Base-by-base conservation (phyloP, 371 early-diverging fungal genomes). In the Mucor saturninus region DNA sequence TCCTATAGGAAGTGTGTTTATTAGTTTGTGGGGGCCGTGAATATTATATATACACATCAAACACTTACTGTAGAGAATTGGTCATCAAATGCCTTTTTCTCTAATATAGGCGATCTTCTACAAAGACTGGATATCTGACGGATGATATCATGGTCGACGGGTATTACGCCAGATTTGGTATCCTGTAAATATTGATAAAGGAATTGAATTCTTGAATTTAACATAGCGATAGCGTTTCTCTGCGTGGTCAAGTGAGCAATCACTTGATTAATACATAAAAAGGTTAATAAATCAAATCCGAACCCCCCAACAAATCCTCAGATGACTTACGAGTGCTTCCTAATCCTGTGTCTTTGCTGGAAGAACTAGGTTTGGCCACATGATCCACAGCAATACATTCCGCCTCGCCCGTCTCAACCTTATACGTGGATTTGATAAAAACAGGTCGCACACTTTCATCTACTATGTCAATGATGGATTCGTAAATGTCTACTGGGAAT, bases 301-400 rank as follows among this genome's bases (percentile, higher is more conserved):
- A n/a, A 43, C 15, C 21, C 21, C 21, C 21, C 21, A 21, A 43
- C 15, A 43, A 43, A 40, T 40, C 11, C 15, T 1, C 3, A 38
- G 21, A 35, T 31, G 21, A 64, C 74, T 79, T 77, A 84, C 89
- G 62, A 54, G 86, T 72, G 55, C 83, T 87, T 9, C 84, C 80
- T n/a, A 85, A 77, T 15, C 74, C 72, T 0, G 75, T 74, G n/a
- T 82, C 86, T 30, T 80, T 69, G 4, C 83, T 83, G 54, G 89
- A 86, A 13, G 72, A 63, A 32, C 72, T 76, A 15, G 83, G 80
- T 29, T 79, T 79, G 15, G 93, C 92, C 37, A 93, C 89, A 71
- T 93, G 93, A 70, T 93, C 93, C 14, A 95, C 89, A 5, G 94
- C 93, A 65, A 93, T 89, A 46, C 93, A 83, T 67, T 95, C 95